Evolutionary conservation across 306 rosid species (phyloP).

Genomic region (Corylus heterophylla): DNA sequence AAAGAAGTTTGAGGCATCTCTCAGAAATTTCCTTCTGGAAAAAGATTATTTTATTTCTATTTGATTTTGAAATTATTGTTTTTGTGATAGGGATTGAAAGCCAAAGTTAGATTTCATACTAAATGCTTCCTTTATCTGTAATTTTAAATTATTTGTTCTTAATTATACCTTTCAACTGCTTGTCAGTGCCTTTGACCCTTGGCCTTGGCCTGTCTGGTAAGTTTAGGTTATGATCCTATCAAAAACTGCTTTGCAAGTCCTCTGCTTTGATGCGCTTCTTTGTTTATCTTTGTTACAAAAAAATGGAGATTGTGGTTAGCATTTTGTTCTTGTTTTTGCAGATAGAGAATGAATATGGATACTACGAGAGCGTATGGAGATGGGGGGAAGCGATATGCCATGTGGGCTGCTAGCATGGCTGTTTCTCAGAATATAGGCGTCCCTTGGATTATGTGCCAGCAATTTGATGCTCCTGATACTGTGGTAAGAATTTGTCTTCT

Average conservation of each 20-base stretch:
- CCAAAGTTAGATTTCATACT: not conserved
- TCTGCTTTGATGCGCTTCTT: slow-evolving; percentile 17
- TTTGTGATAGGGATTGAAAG: not conserved
- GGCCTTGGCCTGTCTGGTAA: slow-evolving; percentile 1
- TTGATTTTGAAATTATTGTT: not conserved
- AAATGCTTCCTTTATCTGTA: not conserved
- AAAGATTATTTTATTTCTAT: not conserved
- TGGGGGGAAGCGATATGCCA: slow-evolving; percentile 77
- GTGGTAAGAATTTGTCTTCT: slow-evolving; percentile 54
- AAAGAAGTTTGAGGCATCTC: not conserved
- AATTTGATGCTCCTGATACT: slow-evolving; percentile 91
- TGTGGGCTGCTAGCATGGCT: slow-evolving; percentile 96
- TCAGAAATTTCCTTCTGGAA: not conserved
- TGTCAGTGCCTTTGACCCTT: slow-evolving; percentile 2
- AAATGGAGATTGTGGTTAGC: slow-evolving; percentile 17
- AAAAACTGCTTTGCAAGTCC: slow-evolving; percentile 9
- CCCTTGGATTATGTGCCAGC: slow-evolving; percentile 98
- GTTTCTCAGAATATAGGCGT: slow-evolving; percentile 82
- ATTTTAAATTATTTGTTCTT: not conserved
- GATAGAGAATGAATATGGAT: slow-evolving; percentile 95
- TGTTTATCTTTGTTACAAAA: slow-evolving; percentile 11
- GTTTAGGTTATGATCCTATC: slow-evolving; percentile 3
- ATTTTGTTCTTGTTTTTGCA: slow-evolving; percentile 38
- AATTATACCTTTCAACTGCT: slow-evolving; percentile 9
- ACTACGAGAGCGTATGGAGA: slow-evolving; percentile 74